A percentile compares a stretch with the other conserved stretches of the same genome.
Conservation (phyloP, 257 asterid species). For the Dorcoceras hygrometricum region DNA sequence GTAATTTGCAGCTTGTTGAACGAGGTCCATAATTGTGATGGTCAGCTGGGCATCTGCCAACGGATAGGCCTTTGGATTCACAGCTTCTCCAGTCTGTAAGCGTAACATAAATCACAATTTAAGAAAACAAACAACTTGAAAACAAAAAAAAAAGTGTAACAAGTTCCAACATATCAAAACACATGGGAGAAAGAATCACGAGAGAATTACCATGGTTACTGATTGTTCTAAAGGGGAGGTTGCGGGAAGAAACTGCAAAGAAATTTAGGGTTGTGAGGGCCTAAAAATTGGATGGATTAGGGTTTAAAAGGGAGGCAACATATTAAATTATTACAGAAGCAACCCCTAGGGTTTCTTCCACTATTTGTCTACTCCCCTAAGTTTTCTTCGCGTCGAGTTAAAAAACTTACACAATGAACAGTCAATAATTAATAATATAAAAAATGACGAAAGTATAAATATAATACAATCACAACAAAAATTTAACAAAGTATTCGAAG, state of each 20-base stretch:
- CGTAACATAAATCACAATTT: neutral
- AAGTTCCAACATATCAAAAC: neutral
- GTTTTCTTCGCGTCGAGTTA: no score
- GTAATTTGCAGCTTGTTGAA: constrained; percentile 52
- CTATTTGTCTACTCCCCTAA: no score
- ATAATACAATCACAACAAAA: no score
- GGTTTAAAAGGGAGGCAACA: neutral
- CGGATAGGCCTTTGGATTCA: neutral
- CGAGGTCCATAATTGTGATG: constrained; percentile 45
- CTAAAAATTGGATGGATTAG: neutral
- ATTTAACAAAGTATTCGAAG: no score
- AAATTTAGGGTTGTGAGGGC: neutral
- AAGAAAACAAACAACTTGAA: no score
- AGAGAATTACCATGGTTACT: neutral
- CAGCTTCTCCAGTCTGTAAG: neutral
- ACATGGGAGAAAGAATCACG: neutral
- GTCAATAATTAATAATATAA: no score
- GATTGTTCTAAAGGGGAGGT: neutral
- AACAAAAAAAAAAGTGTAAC: neutral
- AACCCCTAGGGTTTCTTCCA: no score
- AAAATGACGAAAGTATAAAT: no score
- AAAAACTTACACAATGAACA: no score
- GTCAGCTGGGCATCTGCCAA: constrained; percentile 48
- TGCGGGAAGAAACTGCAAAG: neutral
- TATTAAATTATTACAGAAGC: no score